These are phyloP conservation scores for Cryptomeria japonica DNA, from an alignment of 75 land plant genomes.

Conservation along the genomic window DNA sequence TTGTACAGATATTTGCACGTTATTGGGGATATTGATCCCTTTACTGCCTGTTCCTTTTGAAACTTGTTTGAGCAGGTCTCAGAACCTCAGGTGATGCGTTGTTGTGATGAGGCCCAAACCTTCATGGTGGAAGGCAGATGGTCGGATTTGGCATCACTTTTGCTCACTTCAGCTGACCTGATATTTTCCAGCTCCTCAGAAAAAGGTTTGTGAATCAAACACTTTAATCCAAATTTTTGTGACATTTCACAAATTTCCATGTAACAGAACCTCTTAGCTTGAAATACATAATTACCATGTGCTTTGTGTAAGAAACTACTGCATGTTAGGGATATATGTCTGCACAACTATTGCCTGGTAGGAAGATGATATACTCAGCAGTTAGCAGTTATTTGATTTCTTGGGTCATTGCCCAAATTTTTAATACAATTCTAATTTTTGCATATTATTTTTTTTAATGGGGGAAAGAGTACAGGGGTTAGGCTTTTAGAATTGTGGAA, in stretches of 20 bases:
- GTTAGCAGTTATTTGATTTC: background rate
- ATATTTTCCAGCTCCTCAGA: conserved; percentile 69
- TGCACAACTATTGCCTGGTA: background rate
- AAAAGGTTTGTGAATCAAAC: conserved; percentile 50
- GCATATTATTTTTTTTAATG: too few species aligned
- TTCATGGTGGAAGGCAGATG: conserved; percentile 58
- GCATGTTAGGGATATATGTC: too few species aligned
- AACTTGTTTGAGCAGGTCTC: conserved; percentile 52
- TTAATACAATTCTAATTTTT: too few species aligned
- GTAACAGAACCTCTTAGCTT: background rate
- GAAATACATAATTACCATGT: background rate
- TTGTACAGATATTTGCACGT: background rate
- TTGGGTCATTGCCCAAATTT: background rate
- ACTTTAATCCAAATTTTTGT: background rate
- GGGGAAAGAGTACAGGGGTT: too few species aligned
- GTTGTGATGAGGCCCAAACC: conserved; percentile 75
- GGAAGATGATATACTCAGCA: background rate
- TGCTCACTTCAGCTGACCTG: conserved; percentile 85
- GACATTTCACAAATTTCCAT: background rate
- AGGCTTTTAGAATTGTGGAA: too few species aligned
- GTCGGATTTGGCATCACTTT: conserved; percentile 77
- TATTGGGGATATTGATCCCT: background rate
- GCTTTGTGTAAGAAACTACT: background rate
- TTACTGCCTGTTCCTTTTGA: background rate
- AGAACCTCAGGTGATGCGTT: conserved; percentile 65